Evolutionary conservation across 75 land plant genomes (phyloP), one percentile per base, ranked within the genome.

Genomic region (Ceratopteris richardii): DNA sequence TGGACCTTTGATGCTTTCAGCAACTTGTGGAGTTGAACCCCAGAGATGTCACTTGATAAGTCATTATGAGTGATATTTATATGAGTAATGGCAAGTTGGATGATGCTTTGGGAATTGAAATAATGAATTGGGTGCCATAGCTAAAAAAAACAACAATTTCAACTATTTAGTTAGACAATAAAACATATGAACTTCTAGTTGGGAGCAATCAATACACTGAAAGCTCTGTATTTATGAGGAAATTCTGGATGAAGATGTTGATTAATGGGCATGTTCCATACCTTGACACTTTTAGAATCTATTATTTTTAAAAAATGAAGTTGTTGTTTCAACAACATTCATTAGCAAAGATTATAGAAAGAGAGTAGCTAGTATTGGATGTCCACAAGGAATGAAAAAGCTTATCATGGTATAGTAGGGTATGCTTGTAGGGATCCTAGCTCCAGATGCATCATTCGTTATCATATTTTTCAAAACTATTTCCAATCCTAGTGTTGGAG

Each of bases 61-160:
- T 69, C 18, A 29, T 84, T 68, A 66, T 84, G 29, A 66, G 74
- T 0, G 80, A 80, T 52, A 68, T 84, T n/a, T 80, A 80, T 66
- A 83, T 78, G 25, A 70, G 61, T 17, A 44, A 56, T 17, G 79
- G 79, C 25, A 71, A 60, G 61, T 84, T 81, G 82, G 80, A 74
- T 22, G 65, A 30, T 36, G 80, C 71, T 2, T 10, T 9, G 17
- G 0, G 24, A 24, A 41, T 79, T 12, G 59, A 73, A 14, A 55
- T 62, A 44, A 77, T 58, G 54, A 73, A 65, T 74, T 56, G 58
- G 65, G 44, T 51, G 58, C 73, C 1, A 67, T 75, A 54, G 19
- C 68, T 31, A 69, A 68, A 20, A 84, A 80, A 57, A 71, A 68
- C 82, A 0, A 83, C 80, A 0, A 14, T 26, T 1, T 25, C 28